These are phyloP conservation scores for Batkoa obscura DNA, from an alignment of 371 early-diverging fungal species.

Conservation along the genomic window DNA sequence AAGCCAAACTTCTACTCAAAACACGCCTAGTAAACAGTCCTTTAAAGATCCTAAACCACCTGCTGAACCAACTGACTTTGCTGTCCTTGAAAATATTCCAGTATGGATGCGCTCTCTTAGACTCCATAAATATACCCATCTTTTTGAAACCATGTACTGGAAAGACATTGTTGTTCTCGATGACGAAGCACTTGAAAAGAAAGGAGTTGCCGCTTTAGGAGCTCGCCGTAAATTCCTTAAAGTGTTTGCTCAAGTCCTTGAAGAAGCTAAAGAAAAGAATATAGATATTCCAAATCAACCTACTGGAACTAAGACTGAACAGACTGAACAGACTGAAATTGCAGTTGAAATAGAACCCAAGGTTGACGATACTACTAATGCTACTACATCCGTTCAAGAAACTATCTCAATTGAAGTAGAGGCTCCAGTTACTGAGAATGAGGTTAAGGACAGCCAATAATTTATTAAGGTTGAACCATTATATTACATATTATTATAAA, in stretches of 20 bases:
- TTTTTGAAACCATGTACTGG: conserved; percentile 76
- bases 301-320: too few relatives aligned
- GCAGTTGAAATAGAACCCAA: too few relatives aligned
- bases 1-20: neutral
- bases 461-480: too few relatives aligned
- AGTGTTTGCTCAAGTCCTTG: conserved; percentile 77
- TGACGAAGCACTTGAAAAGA: conserved; percentile 59
- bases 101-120: conserved; percentile 78
- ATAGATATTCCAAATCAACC: too few relatives aligned
- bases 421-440: too few relatives aligned
- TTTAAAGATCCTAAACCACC: neutral
- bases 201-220: conserved; percentile 83
- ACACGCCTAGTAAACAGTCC: neutral
- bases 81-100: conserved; percentile 34
- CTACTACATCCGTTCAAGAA: too few relatives aligned
- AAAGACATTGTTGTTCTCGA: conserved; percentile 62
- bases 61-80: conserved; percentile 2
- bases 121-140: conserved; percentile 80
- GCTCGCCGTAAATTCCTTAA: conserved; percentile 88
- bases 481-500: too few relatives aligned
- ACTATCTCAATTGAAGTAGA: too few relatives aligned
- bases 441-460: too few relatives aligned
- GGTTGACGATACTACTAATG: too few relatives aligned
- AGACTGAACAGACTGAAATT: too few relatives aligned
- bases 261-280: conserved; percentile 14